Conservation (phyloP, 441 rosid genomes). For the Eruca vesicaria region DNA sequence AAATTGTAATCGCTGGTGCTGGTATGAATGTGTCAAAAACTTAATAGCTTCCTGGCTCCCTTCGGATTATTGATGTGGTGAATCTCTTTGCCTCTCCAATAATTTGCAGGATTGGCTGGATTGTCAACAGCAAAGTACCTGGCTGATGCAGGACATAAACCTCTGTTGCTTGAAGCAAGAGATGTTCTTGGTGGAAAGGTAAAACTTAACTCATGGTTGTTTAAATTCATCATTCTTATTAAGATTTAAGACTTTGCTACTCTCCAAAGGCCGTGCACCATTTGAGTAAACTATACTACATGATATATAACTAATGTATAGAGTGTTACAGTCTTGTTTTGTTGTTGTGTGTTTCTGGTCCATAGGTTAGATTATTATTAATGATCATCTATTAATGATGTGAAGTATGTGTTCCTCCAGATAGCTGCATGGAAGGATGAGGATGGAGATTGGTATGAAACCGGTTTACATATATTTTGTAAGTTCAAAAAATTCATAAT, state of each 20-base stretch:
- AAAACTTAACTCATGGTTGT: not conserved
- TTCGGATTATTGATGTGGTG: not conserved
- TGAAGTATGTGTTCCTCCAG: slow-evolving; percentile 38
- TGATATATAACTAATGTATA: not conserved
- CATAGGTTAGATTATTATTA: not conserved
- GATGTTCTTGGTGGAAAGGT: slow-evolving; percentile 99
- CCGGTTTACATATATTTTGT: slow-evolving; percentile 96
- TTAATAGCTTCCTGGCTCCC: not conserved
- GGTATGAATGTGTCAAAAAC: slow-evolving; percentile 39
- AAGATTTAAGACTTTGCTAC: not conserved
- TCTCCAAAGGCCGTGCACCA: not conserved
- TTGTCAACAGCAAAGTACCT: slow-evolving; percentile 90
- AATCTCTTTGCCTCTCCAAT: slow-evolving; percentile 10
- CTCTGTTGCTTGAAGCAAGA: slow-evolving; percentile 84
- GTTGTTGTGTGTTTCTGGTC: slow-evolving; percentile 1
- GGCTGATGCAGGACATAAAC: slow-evolving; percentile 94
- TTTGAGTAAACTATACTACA: not conserved
- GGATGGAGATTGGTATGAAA: slow-evolving; percentile 96
- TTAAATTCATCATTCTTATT: not conserved
- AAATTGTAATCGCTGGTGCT: slow-evolving; percentile 91
- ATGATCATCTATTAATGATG: not conserved
- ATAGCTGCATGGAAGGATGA: slow-evolving; percentile 96
- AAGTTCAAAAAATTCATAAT: slow-evolving; percentile 37
- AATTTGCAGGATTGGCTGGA: slow-evolving; percentile 82
- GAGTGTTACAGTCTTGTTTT: not conserved